Conservation (phyloP, 129 eudicot species). For the carrot (Daucus carota) region DNA sequence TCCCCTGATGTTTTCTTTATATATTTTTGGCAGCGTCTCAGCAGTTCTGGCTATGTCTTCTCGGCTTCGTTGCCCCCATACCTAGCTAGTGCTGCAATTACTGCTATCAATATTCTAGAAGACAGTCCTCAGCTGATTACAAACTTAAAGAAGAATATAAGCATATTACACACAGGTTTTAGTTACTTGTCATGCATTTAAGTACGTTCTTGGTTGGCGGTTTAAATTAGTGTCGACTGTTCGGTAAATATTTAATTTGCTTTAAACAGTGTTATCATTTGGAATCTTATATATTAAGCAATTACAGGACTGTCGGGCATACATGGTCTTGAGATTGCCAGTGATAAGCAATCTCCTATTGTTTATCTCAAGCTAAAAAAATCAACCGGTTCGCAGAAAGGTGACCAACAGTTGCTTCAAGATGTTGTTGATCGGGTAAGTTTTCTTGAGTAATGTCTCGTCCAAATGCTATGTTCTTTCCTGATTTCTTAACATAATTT, state of each 20-base stretch:
- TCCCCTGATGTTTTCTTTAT: not conserved
- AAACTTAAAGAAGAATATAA: slow-evolving; percentile 54
- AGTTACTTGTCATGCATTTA: not conserved
- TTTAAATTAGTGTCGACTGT: not conserved
- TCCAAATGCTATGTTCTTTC: not conserved
- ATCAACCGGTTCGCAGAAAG: slow-evolving; percentile 46
- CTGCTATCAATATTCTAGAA: slow-evolving; percentile 78
- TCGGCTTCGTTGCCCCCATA: slow-evolving; percentile 98
- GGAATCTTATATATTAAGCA: slow-evolving; percentile 8
- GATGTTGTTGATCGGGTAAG: slow-evolving; percentile 10
- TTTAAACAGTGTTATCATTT: not conserved
- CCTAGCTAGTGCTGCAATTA: slow-evolving; percentile 91
- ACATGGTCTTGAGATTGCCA: slow-evolving; percentile 63
- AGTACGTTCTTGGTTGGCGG: not conserved
- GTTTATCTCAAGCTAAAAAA: slow-evolving; percentile 54
- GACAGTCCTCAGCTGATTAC: slow-evolving; percentile 59
- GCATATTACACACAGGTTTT: slow-evolving; percentile 52
- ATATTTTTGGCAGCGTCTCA: slow-evolving; percentile 65
- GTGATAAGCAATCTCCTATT: slow-evolving; percentile 74
- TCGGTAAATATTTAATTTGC: slow-evolving; percentile 17
- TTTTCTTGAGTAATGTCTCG: not conserved
- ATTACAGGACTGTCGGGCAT: slow-evolving; percentile 57
- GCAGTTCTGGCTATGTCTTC: slow-evolving; percentile 94
- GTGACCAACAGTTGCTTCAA: slow-evolving; percentile 12
- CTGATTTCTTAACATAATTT: not conserved